Base-by-base conservation (phyloP, 148 eudicot genomes). In the Nepenthes mirabilis region DNA sequence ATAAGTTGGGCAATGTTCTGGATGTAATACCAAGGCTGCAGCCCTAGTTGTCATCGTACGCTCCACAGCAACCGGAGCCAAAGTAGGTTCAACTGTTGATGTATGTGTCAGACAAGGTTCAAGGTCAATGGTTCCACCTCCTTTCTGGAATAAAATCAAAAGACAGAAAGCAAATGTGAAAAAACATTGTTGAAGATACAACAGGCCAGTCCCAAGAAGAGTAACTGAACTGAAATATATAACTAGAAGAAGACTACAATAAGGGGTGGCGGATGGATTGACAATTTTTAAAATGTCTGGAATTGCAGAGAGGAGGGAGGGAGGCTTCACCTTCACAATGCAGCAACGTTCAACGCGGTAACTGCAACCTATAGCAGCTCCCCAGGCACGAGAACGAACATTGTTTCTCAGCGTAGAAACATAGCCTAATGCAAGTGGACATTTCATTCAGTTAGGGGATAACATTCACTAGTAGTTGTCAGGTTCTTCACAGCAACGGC, bases 381-480 rank as follows among this genome's bases (percentile, higher is more conserved):
- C 95, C 99, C 99, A 93, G 13, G 99, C 91, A 80, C 99, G 99
- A 43, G 99, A 93, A 14, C 96, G 83, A 32, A 93, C 96, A 69
- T 89, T 93, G 71, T 93, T 93, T 66, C 99, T 72, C 76, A 93
- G 69, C 50, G 96, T 77, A 65, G 99, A 93, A 62, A 80, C 78
- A 61, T 88, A 93, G 63, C 94, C 99, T 93, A 37, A 40, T 40
- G 8, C 45, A 40, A 40, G 45, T 40, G 45, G 45, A 40, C 4
- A 40, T 3, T 40, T 40, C 45, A 40, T 40, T 40, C 8, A 40
- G 45, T 0, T 40, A 0, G 1, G 45, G 45, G 45, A 8, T 40
- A 40, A 23, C 45, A 40, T 40, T 55, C 10, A 55, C 32, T 5
- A 52, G 32, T 48, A 23, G 23, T 23, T 23, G 23, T 14, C 52